Conservation (phyloP, 192 early-diverging fungal species). For the Dispira simplex region DNA sequence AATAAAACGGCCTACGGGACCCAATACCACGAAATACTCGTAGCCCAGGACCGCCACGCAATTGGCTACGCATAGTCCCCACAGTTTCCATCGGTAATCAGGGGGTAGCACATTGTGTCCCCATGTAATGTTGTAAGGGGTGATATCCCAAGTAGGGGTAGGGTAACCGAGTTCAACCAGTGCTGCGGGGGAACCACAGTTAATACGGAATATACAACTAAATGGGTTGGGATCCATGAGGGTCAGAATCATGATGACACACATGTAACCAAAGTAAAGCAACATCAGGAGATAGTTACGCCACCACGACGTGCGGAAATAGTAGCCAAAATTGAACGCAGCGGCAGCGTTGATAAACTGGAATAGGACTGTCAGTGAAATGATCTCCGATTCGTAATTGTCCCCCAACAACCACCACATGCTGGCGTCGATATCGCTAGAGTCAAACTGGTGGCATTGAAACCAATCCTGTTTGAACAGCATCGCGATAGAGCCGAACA, state of each 20-base stretch:
- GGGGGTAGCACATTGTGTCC: slow-evolving; percentile 44
- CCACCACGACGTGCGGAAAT: slow-evolving; percentile 38
- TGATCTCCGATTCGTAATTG: slow-evolving; percentile 55
- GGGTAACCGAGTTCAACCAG: slow-evolving; percentile 21
- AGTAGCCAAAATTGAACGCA: slow-evolving; percentile 52
- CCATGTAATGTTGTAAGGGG: slow-evolving; percentile 23
- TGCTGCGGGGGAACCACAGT: slow-evolving; percentile 40
- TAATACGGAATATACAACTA: slow-evolving; percentile 44
- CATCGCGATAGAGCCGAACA: slow-evolving; percentile 1
- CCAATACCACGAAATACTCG: slow-evolving; percentile 30
- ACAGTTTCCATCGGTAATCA: slow-evolving; percentile 30
- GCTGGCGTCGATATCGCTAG: slow-evolving; percentile 32
- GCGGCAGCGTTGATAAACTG: slow-evolving; percentile 59
- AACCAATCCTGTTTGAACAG: slow-evolving; percentile 17
- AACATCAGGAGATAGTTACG: slow-evolving; percentile 37
- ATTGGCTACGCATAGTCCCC: slow-evolving; percentile 30
- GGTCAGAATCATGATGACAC: slow-evolving; percentile 31
- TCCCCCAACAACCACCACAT: slow-evolving; percentile 57
- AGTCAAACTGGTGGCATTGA: slow-evolving; percentile 23
- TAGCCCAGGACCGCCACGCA: slow-evolving; percentile 20
- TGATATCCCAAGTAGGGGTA: slow-evolving; percentile 20
- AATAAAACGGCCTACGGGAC: slow-evolving; percentile 23
- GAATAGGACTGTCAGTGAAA: slow-evolving; percentile 42
- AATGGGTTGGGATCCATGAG: slow-evolving; percentile 44
- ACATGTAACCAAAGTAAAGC: slow-evolving; percentile 28